These are phyloP conservation scores for Boletus barrowsii DNA, from an alignment of 768 basidiomycete genomes.

Conservation along the genomic window DNA sequence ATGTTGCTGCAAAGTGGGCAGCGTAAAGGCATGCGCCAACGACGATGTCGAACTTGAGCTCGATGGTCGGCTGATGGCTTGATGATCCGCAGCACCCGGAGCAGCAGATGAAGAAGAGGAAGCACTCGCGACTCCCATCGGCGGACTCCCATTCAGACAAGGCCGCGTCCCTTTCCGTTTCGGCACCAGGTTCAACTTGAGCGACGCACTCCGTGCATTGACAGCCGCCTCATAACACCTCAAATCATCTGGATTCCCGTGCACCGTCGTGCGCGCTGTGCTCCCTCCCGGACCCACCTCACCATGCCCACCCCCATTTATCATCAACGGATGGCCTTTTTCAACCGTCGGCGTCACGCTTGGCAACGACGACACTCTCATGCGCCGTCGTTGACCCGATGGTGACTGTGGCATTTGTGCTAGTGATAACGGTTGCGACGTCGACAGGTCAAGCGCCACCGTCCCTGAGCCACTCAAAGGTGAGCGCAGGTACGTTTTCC, in stretches of 20 bases:
- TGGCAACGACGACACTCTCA: constrained; percentile 65
- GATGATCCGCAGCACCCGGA: constrained; percentile 14
- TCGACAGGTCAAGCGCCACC: constrained; percentile 5
- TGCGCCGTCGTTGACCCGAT: constrained; percentile 37
- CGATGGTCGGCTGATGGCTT: constrained; percentile 34
- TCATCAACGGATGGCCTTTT: constrained; percentile 16
- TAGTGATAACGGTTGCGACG: constrained; percentile 9
- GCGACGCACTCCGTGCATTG: constrained; percentile 61
- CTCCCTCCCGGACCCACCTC: constrained; percentile 21
- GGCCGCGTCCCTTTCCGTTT: constrained; percentile 32
- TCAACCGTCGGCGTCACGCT: constrained; percentile 60
- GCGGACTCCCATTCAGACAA: constrained; percentile 17
- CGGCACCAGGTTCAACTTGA: constrained; percentile 54
- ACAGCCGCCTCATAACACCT: constrained; percentile 74
- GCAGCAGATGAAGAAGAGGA: not conserved
- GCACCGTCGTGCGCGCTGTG: constrained; percentile 38
- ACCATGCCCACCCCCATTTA: constrained; percentile 17
- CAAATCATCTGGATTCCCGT: constrained; percentile 57
- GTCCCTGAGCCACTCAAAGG: constrained; percentile 44
- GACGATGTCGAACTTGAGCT: constrained; percentile 38
- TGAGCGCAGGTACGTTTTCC: constrained; percentile 73
- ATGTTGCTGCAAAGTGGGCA: constrained; percentile 8
- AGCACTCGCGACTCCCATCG: not conserved
- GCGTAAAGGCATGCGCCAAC: constrained; percentile 41
- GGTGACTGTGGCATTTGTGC: constrained; percentile 29